Evolutionary conservation across 345 rosid species (phyloP), one percentile per base, ranked within the genome.

Genomic region (Toxicodendron radicans): DNA sequence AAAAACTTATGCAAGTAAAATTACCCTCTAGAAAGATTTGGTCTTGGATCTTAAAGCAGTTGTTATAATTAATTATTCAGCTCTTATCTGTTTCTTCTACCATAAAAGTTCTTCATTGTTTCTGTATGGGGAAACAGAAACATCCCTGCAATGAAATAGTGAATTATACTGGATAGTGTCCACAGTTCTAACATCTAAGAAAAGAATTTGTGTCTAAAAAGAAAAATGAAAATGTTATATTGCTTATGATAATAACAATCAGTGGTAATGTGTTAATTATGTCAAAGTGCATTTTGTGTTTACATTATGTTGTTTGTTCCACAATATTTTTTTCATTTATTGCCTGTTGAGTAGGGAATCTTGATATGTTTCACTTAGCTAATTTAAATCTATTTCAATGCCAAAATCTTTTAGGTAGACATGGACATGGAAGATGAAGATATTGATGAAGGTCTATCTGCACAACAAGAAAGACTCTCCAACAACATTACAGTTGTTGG

Each of bases 371-470:
- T 51, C 16, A 57, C 38, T n/a, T 57, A 20, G 68, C 67, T 79
- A 27, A n/a, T 53, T 12, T 48, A 60, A 58, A 20, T 23, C 74
- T 35, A 10, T 30, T 56, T 80, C 64, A 72, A 27, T 73, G 69
- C 73, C 21, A 75, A 66, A 73, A 81, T 80, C 23, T 71, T 59
- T n/a, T 80, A 95, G 97, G 91, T 95, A 71, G 97, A 92, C 79
- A 95, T 92, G 99, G 97, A 95, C 79, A 85, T 90, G 90, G 97
- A 85, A 82, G 99, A 95, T 86, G 95, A 79, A 60, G 69, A 79
- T 71, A 32, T n/a, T 70, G 86, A 85, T 56, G 81, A 75, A 38
- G 74, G 71, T 66, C 74, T 62, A 54, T 76, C 84, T 32, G 77
- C 68, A 45, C 73, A 45, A 71, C 89, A 78, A 71, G 93, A 84